These are phyloP conservation scores for Suhomyces choctaworum DNA, from an alignment of 1,139 yeast genomes.

Conservation along the genomic window DNA sequence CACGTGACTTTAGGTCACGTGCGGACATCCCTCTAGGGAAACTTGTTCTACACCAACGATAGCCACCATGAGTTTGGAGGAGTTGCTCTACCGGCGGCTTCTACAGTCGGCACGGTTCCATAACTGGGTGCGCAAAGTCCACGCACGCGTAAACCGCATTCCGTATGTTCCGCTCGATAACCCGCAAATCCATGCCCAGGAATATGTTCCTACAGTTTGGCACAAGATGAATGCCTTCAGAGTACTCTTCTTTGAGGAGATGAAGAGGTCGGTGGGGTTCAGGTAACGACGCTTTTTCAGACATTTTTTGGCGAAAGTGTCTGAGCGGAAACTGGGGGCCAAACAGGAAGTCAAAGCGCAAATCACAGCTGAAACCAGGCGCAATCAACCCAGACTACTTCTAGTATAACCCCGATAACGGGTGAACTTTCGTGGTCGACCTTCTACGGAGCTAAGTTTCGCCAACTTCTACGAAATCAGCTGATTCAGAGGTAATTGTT, in stretches of 20 bases:
- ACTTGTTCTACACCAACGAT: too few species aligned
- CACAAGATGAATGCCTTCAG: constrained; percentile 66
- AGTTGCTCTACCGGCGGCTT: constrained; percentile 40
- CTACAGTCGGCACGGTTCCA: constrained; percentile 65
- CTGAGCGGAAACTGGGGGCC: too few species aligned
- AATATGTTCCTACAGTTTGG: constrained; percentile 47
- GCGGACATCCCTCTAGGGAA: not conserved
- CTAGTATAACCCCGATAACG: too few species aligned
- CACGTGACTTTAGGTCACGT: constrained; percentile 2
- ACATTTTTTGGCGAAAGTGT: too few species aligned
- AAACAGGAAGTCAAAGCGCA: too few species aligned
- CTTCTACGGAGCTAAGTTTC: too few species aligned
- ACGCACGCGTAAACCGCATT: constrained; percentile 66
- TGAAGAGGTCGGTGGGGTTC: constrained; percentile 54
- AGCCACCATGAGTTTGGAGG: constrained; percentile 37
- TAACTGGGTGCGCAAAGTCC: constrained; percentile 63
- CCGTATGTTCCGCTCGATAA: constrained; percentile 28
- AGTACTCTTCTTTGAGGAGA: constrained; percentile 62
- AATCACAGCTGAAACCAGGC: too few species aligned
- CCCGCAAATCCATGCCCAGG: constrained; percentile 22
- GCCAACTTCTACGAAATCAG: too few species aligned
- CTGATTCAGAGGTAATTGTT: too few species aligned
- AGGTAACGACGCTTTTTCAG: not conserved
- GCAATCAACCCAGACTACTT: too few species aligned
- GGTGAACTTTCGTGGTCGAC: too few species aligned